These are phyloP conservation scores for Venturia oleaginea DNA, from an alignment of 2,329 filamentous ascomycete genomes.

Conservation along the genomic window DNA sequence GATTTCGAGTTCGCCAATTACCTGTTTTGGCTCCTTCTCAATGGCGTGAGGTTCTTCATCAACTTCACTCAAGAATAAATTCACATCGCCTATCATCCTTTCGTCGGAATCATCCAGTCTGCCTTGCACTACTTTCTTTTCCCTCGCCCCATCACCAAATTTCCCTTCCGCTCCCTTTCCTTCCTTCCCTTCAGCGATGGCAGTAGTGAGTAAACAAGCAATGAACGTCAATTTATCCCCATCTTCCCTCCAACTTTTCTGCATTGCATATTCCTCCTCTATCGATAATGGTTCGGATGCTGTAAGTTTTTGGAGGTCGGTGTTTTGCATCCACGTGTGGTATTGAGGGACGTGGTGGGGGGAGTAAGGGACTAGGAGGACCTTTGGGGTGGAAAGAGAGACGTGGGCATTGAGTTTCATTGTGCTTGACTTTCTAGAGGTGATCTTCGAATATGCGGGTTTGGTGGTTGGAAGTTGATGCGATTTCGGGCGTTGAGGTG, in stretches of 20 bases:
- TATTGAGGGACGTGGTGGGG: slow-evolving; percentile 73
- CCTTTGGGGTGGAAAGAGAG: neutral
- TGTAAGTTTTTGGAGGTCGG: slow-evolving; percentile 66
- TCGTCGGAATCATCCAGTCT: slow-evolving; percentile 23
- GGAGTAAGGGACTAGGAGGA: slow-evolving; percentile 68
- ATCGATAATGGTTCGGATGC: slow-evolving; percentile 78
- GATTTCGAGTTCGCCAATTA: slow-evolving; percentile 69
- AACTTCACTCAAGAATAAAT: slow-evolving; percentile 60
- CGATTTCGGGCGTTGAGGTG: too few relatives aligned
- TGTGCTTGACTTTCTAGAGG: neutral
- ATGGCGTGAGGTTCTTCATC: slow-evolving; percentile 28
- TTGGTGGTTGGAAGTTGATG: too few relatives aligned
- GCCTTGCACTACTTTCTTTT: slow-evolving; percentile 21
- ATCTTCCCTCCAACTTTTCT: slow-evolving; percentile 74
- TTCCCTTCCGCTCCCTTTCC: too few relatives aligned
- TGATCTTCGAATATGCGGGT: neutral
- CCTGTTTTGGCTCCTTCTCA: neutral
- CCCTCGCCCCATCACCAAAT: slow-evolving; percentile 6
- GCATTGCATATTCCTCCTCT: slow-evolving; percentile 81
- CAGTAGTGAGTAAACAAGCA: slow-evolving; percentile 54
- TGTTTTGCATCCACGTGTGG: slow-evolving; percentile 86
- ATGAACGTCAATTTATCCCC: slow-evolving; percentile 91
- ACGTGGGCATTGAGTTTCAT: neutral
- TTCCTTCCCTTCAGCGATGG: too few relatives aligned
- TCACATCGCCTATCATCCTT: slow-evolving; percentile 39